Percentiles rank a stretch among this genome's conserved stretches.
Conservation (phyloP, 1,284 basidiomycete species). For the Gomphus bonarii region DNA sequence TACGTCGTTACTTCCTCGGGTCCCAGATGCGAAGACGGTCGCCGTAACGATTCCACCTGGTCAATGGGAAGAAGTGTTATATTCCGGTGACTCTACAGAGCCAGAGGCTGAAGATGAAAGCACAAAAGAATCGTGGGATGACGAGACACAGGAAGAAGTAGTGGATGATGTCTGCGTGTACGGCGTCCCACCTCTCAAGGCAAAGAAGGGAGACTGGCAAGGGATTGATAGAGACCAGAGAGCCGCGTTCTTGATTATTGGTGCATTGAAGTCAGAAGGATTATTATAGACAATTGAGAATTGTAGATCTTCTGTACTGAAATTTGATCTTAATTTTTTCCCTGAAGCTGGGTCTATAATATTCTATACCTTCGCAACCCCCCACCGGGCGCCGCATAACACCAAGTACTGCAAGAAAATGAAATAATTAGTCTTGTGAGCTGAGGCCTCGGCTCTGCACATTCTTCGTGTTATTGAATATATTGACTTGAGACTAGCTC, state of each 20-base stretch:
- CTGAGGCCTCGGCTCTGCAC: too few species aligned
- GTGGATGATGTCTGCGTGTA: conserved; percentile 42
- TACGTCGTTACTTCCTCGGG: conserved; percentile 59
- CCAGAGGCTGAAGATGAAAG: conserved; percentile 26
- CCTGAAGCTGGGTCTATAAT: too few species aligned
- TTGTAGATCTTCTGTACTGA: too few species aligned
- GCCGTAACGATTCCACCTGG: conserved; percentile 64
- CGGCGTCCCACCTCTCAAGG: conserved; percentile 33
- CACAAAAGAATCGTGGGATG: conserved; percentile 17
- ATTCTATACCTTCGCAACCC: too few species aligned
- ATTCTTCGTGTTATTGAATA: too few species aligned
- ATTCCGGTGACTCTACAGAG: conserved; percentile 40
- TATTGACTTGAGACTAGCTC: too few species aligned
- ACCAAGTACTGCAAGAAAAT: too few species aligned
- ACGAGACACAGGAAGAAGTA: conserved; percentile 16
- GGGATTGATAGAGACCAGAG: conserved; percentile 66
- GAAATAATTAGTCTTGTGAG: too few species aligned
- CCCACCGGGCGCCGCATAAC: too few species aligned
- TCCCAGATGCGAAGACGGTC: conserved; percentile 56
- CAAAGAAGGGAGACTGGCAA: conserved; percentile 51
- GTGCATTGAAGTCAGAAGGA: conserved; percentile 59
- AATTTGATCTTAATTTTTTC: too few species aligned
- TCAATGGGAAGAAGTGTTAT: conserved; percentile 70
- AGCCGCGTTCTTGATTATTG: conserved; percentile 67
- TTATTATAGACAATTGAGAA: conserved; percentile 34